Conservation (phyloP, 1,284 basidiomycete genomes). For the Porogramme epimiltina region DNA sequence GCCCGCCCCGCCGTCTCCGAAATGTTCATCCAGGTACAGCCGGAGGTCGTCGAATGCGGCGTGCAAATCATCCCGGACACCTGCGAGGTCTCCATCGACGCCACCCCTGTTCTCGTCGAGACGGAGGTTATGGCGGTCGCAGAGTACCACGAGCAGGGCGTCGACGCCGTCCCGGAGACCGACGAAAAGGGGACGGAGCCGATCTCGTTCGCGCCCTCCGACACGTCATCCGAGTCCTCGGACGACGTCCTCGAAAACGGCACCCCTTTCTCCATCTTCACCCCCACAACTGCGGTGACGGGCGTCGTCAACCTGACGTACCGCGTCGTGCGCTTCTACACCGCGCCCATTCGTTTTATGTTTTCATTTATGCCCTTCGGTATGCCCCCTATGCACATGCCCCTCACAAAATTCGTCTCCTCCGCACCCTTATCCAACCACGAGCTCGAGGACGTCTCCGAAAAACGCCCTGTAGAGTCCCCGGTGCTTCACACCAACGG, state of each 20-base stretch:
- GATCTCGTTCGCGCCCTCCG: conserved; percentile 9
- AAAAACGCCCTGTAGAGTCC: conserved; percentile 4
- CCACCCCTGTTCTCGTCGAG: conserved; percentile 30
- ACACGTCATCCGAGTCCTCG: conserved; percentile 14
- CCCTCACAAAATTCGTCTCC: conserved; percentile 14
- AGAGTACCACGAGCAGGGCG: conserved; percentile 22
- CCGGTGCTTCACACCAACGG: conserved; percentile 14
- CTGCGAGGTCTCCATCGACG: conserved; percentile 33
- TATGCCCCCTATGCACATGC: conserved; percentile 10
- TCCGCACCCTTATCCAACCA: conserved; percentile 6
- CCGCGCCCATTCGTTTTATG: conserved; percentile 33
- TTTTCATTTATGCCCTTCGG: conserved; percentile 29
- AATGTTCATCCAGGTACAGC: conserved; percentile 49
- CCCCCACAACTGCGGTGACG: conserved; percentile 25
- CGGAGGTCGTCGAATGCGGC: conserved; percentile 42
- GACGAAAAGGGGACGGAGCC: conserved; percentile 28
- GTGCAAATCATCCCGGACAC: conserved; percentile 32
- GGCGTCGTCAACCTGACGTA: conserved; percentile 29
- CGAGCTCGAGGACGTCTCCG: conserved; percentile 15
- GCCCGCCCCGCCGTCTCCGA: conserved; percentile 47
- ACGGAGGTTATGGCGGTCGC: conserved; percentile 28
- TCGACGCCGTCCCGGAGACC: conserved; percentile 26
- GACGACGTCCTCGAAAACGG: conserved; percentile 11
- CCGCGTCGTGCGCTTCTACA: conserved; percentile 32
- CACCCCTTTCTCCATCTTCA: conserved; percentile 12